Base-by-base conservation (phyloP, 129 eudicot genomes). In the Glebionis coronaria region DNA sequence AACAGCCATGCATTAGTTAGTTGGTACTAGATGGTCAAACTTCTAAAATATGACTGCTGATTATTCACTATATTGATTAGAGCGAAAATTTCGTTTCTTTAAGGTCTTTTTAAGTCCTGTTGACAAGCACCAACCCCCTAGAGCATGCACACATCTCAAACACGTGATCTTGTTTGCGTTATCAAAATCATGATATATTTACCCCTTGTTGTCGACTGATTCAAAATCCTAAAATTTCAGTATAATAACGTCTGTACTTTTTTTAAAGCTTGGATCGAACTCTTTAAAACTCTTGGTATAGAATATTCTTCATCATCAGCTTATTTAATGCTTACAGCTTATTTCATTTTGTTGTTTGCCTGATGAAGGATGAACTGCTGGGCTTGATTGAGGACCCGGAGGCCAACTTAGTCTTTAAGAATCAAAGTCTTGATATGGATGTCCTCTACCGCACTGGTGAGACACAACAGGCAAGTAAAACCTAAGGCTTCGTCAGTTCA, bases 391-490 rank as follows among this genome's bases (percentile, higher is more conserved):
- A 83, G 31, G 87, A 83, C 63, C 40, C 85, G 5, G 76, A 77
- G 57, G 73, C 81, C 57, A 87, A 88, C 78, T 65, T 44, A 18
- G 80, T 72, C 20, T 92, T 80, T 65, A 88, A 76, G 76, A 82
- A 78, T 76, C 94, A 85, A 38, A 63, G 73, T 50, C 76, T 83
- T 63, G 80, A 85, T 75, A 88, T 92, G 98, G 88, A 88, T 65
- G 87, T 80, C 20, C 83, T 92, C 52, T 92, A 88, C 75, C 94
- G 98, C 27, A 64, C 80, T 6, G 98, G 98, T 25, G 98, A 92
- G 77, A 92, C 94, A 49, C 91, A 75, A 53, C 88, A 85, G 88
- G 97, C 88, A 42, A 45, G 96, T 91, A 42, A 45, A 62, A 78
- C 49, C 44, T 9, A 35, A 60, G 53, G 44, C 50, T 20, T 35